Evolutionary conservation across 371 early-diverging fungal genomes (phyloP), one percentile per base, ranked within the genome.

Genomic region (Mucor piriformis): DNA sequence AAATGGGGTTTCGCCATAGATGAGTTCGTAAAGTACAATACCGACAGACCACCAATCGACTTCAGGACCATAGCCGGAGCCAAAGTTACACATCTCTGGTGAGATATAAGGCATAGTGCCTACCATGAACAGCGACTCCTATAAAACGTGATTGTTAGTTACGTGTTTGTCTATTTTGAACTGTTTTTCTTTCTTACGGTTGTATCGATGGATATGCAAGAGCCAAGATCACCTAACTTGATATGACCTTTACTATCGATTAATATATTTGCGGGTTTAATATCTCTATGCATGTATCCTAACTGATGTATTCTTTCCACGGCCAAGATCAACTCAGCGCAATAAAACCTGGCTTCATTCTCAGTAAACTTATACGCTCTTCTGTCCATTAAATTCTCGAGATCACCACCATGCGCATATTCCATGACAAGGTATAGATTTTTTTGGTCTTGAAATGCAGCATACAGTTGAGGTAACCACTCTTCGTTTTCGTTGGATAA

Each of bases 11-110:
- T 46, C 44, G 15, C 65, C 65, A 33, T 38, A 60, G n/a, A 98
- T 78, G 49, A 97, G 84, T 70, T 99, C 99, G 64, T 92, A 99
- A 71, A 99, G 86, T 35, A 99, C 90, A 16, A 98, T 94, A 18
- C 99, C 99, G 0, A 99, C 81, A 10, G 96, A 93, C 99, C 99
- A 99, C 94, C 97, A 96, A 78, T 99, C 99, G 40, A 95, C 96
- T 27, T 92, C 93, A 46, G 90, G 89, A 35, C 95, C 95, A 76
- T 99, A 99, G 10, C 92, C 83, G 6, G 77, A 74, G 3, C 18
- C 10, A 40, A 79, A 82, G 63, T 87, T 72, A 21, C 59, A 59
- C 67, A 96, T 90, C 74, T 96, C 97, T 4, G 96, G 95, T 15
- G 97, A 96, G 57, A 99, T 95, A 70, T 96, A 96, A 59, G 96